These are phyloP conservation scores for Eucalyptus marginata DNA, from an alignment of 345 rosid species.

Conservation along the genomic window DNA sequence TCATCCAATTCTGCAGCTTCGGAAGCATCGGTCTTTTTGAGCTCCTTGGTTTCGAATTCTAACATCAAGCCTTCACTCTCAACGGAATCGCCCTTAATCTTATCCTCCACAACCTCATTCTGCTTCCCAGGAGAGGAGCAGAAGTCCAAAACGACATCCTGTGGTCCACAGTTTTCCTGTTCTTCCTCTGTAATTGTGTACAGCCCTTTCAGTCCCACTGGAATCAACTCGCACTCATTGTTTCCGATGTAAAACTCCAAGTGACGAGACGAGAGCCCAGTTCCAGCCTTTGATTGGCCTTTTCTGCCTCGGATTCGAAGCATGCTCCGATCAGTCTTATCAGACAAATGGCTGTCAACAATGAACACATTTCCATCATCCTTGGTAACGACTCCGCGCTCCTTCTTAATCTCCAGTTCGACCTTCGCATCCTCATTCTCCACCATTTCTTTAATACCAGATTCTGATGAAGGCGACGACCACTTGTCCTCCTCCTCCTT, in stretches of 20 bases:
- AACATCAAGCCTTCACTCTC: slow-evolving; percentile 6
- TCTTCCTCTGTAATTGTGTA: slow-evolving; percentile 29
- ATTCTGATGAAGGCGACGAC: slow-evolving; percentile 23
- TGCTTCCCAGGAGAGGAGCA: slow-evolving; percentile 5
- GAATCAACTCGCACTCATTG: slow-evolving; percentile 72
- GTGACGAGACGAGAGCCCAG: slow-evolving; percentile 10
- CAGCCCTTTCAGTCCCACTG: slow-evolving; percentile 30
- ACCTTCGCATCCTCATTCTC: slow-evolving; percentile 14
- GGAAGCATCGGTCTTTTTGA: neutral
- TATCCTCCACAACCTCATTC: neutral
- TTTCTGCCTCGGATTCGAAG: slow-evolving; percentile 1
- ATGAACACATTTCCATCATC: slow-evolving; percentile 1
- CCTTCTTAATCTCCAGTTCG: slow-evolving; percentile 19
- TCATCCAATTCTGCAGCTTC: slow-evolving; percentile 5
- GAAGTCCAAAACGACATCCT: slow-evolving; percentile 75
- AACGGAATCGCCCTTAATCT: neutral
- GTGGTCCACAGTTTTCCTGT: slow-evolving; percentile 23
- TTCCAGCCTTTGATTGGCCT: slow-evolving; percentile 5
- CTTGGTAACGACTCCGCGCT: neutral
- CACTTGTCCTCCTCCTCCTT: slow-evolving; percentile 6
- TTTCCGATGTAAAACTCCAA: slow-evolving; percentile 76
- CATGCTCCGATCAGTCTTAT: neutral
- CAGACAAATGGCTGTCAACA: neutral
- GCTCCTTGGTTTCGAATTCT: neutral
- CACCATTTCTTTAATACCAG: slow-evolving; percentile 24